Evolutionary conservation across 768 basidiomycete genomes (phyloP), one percentile per base, ranked within the genome.

Genomic region (Brasilioporus rufonigricans): DNA sequence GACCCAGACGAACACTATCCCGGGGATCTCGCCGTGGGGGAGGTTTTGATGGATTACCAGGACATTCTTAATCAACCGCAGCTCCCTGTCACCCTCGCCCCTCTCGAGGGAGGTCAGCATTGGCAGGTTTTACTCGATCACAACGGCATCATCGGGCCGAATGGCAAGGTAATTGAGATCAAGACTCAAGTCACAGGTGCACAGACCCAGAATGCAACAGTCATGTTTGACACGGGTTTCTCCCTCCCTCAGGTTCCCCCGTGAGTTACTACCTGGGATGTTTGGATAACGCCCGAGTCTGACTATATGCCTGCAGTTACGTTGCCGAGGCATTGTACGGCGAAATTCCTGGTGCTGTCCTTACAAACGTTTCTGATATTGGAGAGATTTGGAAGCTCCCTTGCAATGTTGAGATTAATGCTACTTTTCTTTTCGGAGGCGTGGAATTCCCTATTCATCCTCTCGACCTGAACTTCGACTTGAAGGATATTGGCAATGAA

Each of bases 141-240:
- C 12, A 71, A 86, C 56, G 84, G 83, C 2, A 71, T 89, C 50
- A 77, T 83, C 21, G 86, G 83, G 1, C 84, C 85, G 0, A 77
- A 85, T 52, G 84, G 84, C 8, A 64, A 80, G 27, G 55, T 71
- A 16, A 79, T 86, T 41, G 60, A 71, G 21, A 61, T 83, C 43
- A 64, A 59, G 4, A 79, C 82, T 0, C 69, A 65, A 27, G 85
- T 87, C 14, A 61, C 71, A 11, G 70, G 76, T 27, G 67, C 70
- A 26, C 68, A 79, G 41, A 69, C 68, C 12, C 71, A 71, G 16
- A 82, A 82, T 58, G 71, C 81, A 10, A 85, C 84, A 1, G 80
- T 80, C 5, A 73, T 89, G 3, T 71, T 89, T 29, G 89, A 91
- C 63, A 84, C 84, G 6, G 87, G 89, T 0, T 89, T 85, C 66